Base-by-base conservation (phyloP, 2,329 filamentous ascomycete species). In the Pseudopyrenochaeta lycopersici region DNA sequence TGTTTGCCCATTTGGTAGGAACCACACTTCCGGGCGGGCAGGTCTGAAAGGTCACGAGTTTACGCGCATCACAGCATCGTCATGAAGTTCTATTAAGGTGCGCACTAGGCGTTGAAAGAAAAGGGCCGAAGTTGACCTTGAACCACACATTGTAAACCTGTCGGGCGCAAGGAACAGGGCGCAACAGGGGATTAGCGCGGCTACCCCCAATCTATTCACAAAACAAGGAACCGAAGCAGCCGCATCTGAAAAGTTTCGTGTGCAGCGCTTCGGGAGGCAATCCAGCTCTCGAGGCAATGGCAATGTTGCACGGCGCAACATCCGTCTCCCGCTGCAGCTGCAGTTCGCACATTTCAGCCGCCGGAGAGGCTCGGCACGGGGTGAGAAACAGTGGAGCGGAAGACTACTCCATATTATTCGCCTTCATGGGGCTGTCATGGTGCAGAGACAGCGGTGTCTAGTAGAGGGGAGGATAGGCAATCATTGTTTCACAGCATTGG, bases 301-400 rank as follows among this genome's bases (percentile, higher is more conserved):
- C 49, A 59, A 47, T 53, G 49, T 54, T 32, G 43, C 44, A 56
- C 53, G 31, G 45, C 51, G 18, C n/a, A 42, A 29, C 32, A 62
- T 41, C 60, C 46, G 67, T 67, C 64, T 65, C 63, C 66, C 60
- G 59, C 39, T 56, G 52, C 42, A 47, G 54, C 57, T 48, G 44
- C 46, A 43, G 17, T 46, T 44, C 17, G 49, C 41, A 30, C 4
- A 36, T 46, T 42, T 32, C 52, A 42, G 48, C 52, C 52, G 41
- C 54, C 53, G 58, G 46, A 48, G n/a, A 27, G 42, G 36, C 44
- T 56, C 54, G 52, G 23, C 9, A 27, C 4, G 23, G 23, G 52
- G 15, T 36, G 39, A 30, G 15, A 27, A 18, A 23, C 12, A 46
- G 38, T 31, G 14, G 7, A 41, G 17, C 36, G 18, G 42, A 15